These are phyloP conservation scores for Limnomonas spitsbergensis DNA, from an alignment of 139 green algal species.

Conservation along the genomic window DNA sequence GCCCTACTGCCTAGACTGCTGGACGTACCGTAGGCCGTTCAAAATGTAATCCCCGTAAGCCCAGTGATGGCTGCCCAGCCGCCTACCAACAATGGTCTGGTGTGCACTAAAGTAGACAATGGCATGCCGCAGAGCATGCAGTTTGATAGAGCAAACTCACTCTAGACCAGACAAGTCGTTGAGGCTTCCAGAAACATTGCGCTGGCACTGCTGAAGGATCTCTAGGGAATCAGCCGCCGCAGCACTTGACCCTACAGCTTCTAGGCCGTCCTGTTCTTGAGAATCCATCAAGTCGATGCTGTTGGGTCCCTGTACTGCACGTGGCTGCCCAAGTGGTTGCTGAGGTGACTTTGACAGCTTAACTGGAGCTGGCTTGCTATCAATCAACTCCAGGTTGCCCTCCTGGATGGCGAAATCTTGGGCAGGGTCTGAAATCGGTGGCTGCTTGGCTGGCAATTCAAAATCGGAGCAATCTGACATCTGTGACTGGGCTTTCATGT, in stretches of 20 bases:
- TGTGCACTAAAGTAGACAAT: too few relatives aligned
- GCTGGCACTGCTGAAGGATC: constrained; percentile 21
- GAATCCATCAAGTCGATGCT: background rate
- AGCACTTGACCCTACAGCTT: background rate
- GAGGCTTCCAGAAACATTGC: constrained; percentile 3
- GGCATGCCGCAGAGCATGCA: background rate
- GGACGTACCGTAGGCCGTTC: background rate
- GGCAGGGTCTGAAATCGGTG: background rate
- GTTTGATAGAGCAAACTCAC: background rate
- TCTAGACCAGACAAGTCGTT: constrained; percentile 12
- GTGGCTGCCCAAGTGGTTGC: background rate
- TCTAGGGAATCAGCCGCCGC: constrained; percentile 6
- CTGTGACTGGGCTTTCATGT: background rate
- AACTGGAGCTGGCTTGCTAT: background rate
- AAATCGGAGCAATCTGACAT: background rate
- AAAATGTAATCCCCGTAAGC: background rate
- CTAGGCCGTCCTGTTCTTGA: background rate
- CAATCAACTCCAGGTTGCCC: background rate
- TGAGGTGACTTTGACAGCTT: background rate
- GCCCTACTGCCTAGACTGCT: background rate
- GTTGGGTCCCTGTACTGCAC: background rate
- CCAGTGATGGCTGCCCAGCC: background rate
- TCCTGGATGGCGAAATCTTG: background rate
- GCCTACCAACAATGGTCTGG: too few relatives aligned
- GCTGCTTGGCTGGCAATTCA: background rate